phyloP scores from a whole-genome alignment of 306 rosid genomes.

The Fragaria ananassa region DNA sequence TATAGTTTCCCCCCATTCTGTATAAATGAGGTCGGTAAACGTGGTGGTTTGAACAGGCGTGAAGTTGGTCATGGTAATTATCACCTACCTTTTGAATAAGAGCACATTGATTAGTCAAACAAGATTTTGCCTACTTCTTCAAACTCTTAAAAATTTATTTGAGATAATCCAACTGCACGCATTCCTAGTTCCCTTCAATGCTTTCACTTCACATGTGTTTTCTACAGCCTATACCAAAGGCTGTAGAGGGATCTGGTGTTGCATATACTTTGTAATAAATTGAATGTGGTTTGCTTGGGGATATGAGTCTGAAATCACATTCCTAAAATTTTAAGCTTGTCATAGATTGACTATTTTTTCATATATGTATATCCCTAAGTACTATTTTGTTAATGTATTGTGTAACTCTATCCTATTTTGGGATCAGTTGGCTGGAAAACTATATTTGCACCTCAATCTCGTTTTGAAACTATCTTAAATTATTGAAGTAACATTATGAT shows the following conservation, averaged over 20 bases:
- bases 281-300: neutral
- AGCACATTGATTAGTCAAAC: neutral
- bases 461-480: neutral
- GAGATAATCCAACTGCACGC: neutral
- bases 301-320: neutral
- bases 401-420: neutral
- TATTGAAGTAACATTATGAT: neutral
- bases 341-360: neutral
- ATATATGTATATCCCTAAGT: neutral
- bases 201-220: neutral
- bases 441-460: neutral
- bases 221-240: neutral
- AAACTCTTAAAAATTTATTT: neutral
- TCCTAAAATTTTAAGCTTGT: neutral
- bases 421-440: neutral
- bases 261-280: neutral
- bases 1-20: constrained; percentile 95
- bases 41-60: constrained; percentile 87
- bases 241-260: neutral
- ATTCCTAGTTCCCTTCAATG: neutral
- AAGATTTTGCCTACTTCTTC: neutral
- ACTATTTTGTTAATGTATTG: neutral
- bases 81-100: neutral
- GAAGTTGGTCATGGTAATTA: constrained; percentile 97
- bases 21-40: constrained; percentile 90